Base-by-base conservation (phyloP, 2,329 filamentous ascomycete species). In the Fusarium torreyae region DNA sequence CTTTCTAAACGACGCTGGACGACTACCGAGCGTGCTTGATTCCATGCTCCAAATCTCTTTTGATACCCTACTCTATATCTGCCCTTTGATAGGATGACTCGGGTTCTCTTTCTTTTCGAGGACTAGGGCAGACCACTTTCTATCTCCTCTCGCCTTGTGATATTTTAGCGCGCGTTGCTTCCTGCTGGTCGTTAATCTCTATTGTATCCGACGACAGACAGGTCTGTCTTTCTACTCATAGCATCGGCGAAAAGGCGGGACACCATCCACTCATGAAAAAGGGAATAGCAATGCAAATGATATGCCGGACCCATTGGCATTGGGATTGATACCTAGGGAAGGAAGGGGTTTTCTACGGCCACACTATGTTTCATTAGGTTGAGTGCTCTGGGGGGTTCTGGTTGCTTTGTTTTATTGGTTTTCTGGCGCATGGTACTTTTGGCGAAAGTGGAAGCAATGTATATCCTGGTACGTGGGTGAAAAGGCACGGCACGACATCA, bases 1-100 rank as follows among this genome's bases (percentile, higher is more conserved):
- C 78, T 81, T 20, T 78, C 81, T 2, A 88, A 88, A 77, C 77
- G 86, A 52, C 80, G 86, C 24, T 89, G 87, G 87, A 87, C 86
- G 22, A 82, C 88, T 6, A 87, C 82, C 45, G 86, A 88, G 70
- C 81, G 78, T 57, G 74, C 71, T 48, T 75, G 61, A 63, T 26
- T 24, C 7, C 31, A 56, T 38, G 33, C 50, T 55, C 28, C 8
- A 20, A 34, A 51, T 40, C 24, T 55, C 22, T 40, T 42, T 44
- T 56, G 46, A 57, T 66, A 57, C 52, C 57, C 46, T 36, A 50
- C 34, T 51, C 52, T 46, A 50, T 44, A 48, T 46, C 33, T 43
- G 22, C 60, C 51, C 52, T 59, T 57, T 55, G 40, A 55, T 28
- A 58, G 44, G 61, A 64, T 46, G 56, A 65, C 40, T 50, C 51